Evolutionary conservation across 1,284 basidiomycete genomes (phyloP), one percentile per base, ranked within the genome.

Genomic region (Microbotryum saponariae): DNA sequence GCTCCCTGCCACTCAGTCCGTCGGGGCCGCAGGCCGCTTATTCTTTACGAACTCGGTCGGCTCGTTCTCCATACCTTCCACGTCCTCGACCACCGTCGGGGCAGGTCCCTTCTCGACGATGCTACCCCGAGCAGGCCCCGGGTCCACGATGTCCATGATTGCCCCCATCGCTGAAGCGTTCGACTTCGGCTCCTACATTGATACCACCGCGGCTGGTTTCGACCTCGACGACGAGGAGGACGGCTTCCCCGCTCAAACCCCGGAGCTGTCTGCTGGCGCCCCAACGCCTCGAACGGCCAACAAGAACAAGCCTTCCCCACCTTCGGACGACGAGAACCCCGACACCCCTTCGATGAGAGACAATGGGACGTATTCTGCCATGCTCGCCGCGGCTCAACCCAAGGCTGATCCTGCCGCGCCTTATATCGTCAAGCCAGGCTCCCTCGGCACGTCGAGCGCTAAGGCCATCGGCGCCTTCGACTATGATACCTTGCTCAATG

Each of bases 111-210:
- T 53, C 14, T 47, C 51, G 18, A 14, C 31, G 45, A 3, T 23
- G 23, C 51, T 48, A 5, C 50, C 16, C 51, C 12, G 23, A 10
- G 18, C 47, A 4, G 33, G 50, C 1, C 16, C 16, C 6, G 12
- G 23, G 3, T 4, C 18, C 12, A 5, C 49, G 12, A 25, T 45
- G 20, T 7, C 59, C 5, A 29, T 48, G 3, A 10, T 12, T 1
- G 6, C 46, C 6, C 12, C 56, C 9, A 25, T 42, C 23, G 27
- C 51, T 14, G 62, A 52, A 10, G 60, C 57, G 20, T 59, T 62
- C 64, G 60, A 66, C 46, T 64, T 64, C 16, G 51, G 59, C 49
- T 53, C 60, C n/a, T 66, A 49, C 52, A 62, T 68, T 52, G 67
- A 68, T 54, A 48, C 64, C 4, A 59, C 62, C 0, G 65, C 62